Evolutionary conservation across 306 rosid species (phyloP).

Genomic region (Castanea crenata): DNA sequence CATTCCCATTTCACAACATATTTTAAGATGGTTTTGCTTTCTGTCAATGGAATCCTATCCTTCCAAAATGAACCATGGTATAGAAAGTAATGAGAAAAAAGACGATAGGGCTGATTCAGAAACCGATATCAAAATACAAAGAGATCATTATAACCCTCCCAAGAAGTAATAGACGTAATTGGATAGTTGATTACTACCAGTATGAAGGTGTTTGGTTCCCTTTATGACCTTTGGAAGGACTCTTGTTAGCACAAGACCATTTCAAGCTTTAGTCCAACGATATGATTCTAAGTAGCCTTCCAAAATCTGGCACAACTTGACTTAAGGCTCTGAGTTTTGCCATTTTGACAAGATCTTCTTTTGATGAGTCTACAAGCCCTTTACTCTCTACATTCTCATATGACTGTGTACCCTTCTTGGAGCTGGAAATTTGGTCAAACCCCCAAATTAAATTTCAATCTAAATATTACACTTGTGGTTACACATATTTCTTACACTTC

Average conservation of each 20-base stretch:
- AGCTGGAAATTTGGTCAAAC: neutral
- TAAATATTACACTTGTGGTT: neutral
- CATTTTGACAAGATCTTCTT: neutral
- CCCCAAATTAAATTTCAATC: no score
- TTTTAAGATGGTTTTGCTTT: no score
- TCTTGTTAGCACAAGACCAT: neutral
- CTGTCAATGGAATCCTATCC: no score
- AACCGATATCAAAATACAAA: neutral
- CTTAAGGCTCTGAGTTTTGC: neutral
- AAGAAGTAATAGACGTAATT: neutral
- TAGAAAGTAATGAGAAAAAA: no score
- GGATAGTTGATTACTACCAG: neutral
- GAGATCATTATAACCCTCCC: slow-evolving; percentile 7
- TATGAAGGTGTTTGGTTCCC: neutral
- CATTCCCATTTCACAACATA: no score
- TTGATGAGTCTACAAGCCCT: neutral
- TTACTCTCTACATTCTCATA: neutral
- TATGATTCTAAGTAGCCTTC: no score
- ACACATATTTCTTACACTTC: neutral
- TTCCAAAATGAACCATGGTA: no score
- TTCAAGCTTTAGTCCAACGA: neutral
- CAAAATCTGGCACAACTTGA: neutral
- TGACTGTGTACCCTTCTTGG: neutral
- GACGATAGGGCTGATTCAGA: no score
- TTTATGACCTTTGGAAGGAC: neutral